phyloP scores from a whole-genome alignment of 371 early-diverging fungal species.

The Mortierella sp. region DNA sequence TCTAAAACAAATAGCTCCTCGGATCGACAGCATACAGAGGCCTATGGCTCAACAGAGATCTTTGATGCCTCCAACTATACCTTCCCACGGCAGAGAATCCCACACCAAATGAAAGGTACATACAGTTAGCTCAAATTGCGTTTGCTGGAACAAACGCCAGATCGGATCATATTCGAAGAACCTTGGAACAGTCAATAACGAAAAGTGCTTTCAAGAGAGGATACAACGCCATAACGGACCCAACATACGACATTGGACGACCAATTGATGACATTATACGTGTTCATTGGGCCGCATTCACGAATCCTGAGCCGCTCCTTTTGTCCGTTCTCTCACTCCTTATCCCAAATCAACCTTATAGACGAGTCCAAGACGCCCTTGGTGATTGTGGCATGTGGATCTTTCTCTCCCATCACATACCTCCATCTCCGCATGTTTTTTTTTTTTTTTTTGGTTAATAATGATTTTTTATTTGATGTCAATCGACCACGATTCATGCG shows the following conservation, averaged over 20 bases:
- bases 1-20: slow-evolving; percentile 35
- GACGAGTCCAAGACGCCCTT: slow-evolving; percentile 89
- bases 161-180: background rate
- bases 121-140: background rate
- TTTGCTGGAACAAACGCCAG: no score
- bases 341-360: slow-evolving; percentile 40
- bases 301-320: background rate
- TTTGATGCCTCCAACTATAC: slow-evolving; percentile 53
- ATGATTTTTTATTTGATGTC: background rate
- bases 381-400: slow-evolving; percentile 97
- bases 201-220: background rate
- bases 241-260: background rate
- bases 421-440: slow-evolving; percentile 96
- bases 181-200: background rate
- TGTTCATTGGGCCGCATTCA: background rate
- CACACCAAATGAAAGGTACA: slow-evolving; percentile 48
- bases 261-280: background rate
- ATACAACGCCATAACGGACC: background rate
- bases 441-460: slow-evolving; percentile 1
- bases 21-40: slow-evolving; percentile 54
- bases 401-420: slow-evolving; percentile 97
- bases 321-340: background rate
- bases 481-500: background rate
- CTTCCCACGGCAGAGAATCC: slow-evolving; percentile 47
- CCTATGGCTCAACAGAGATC: slow-evolving; percentile 53